Conservation (phyloP, 1,284 basidiomycete species). For the Takashimella tepidaria region DNA sequence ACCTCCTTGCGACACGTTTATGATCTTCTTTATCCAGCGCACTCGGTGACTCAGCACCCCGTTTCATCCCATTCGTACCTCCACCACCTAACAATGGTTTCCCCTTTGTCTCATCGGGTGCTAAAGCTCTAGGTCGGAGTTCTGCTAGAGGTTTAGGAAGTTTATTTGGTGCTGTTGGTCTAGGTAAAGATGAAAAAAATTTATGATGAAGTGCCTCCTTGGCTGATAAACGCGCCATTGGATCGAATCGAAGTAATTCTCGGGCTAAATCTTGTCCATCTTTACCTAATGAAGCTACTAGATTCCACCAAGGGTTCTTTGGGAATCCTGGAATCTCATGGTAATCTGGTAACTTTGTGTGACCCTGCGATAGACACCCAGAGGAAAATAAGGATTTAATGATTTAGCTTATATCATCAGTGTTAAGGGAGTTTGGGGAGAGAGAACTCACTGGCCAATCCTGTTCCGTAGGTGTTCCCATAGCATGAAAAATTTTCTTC, state of each 20-base stretch:
- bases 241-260: constrained; percentile 79
- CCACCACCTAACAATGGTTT: constrained; percentile 25
- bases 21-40: constrained; percentile 2
- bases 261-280: constrained; percentile 80
- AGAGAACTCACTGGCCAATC: constrained; percentile 81
- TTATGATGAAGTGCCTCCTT: constrained; percentile 52
- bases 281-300: constrained; percentile 84
- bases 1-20: constrained; percentile 14
- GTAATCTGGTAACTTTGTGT: constrained; percentile 84
- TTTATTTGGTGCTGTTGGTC: constrained; percentile 38
- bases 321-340: constrained; percentile 73
- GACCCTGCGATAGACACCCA: constrained; percentile 57
- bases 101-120: constrained; percentile 40
- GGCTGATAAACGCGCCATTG: constrained; percentile 74
- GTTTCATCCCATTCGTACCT: constrained; percentile 22
- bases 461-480: constrained; percentile 91
- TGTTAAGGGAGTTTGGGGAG: too few relatives aligned
- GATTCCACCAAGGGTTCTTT: constrained; percentile 58
- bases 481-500: constrained; percentile 86
- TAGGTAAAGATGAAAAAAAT: constrained; percentile 40
- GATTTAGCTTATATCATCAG: too few relatives aligned
- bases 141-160: constrained; percentile 46
- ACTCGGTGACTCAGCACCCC: constrained; percentile 37
- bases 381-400: background rate
- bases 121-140: constrained; percentile 41